Conservation (phyloP, 2,329 filamentous ascomycete species). For the Trichophyton mentagrophytes region DNA sequence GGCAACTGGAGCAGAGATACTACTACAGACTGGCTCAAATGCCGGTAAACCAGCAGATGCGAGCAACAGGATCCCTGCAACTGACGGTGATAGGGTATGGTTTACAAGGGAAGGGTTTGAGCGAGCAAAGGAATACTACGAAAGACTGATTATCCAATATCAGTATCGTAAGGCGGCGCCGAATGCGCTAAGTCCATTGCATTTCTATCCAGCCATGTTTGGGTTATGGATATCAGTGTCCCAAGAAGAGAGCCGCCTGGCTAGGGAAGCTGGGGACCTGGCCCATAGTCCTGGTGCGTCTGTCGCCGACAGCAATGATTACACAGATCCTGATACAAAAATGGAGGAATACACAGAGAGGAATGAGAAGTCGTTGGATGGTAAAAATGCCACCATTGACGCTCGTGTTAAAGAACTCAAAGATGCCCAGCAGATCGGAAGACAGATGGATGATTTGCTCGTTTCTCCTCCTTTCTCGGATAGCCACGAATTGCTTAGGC, state of each 20-base stretch:
- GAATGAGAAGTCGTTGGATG: not conserved
- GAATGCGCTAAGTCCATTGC: constrained; percentile 49
- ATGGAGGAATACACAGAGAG: constrained; percentile 9
- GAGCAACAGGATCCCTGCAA: not conserved
- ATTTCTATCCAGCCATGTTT: constrained; percentile 73
- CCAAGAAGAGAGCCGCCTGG: constrained; percentile 45
- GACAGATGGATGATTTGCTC: constrained; percentile 59
- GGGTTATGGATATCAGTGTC: constrained; percentile 68
- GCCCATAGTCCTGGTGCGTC: constrained; percentile 13
- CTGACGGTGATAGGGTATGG: constrained; percentile 14
- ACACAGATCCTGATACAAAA: constrained; percentile 16
- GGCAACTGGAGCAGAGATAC: constrained; percentile 73
- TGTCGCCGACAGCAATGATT: constrained; percentile 22
- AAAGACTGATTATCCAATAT: constrained; percentile 63
- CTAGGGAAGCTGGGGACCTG: constrained; percentile 26
- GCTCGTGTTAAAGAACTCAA: constrained; percentile 41
- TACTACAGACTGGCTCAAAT: constrained; percentile 46
- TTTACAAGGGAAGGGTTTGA: constrained; percentile 42
- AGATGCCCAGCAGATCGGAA: constrained; percentile 50
- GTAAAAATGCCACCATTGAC: constrained; percentile 26
- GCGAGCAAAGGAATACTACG: constrained; percentile 56
- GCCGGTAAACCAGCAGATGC: constrained; percentile 10
- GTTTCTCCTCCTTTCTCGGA: constrained; percentile 57
- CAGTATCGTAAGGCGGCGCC: constrained; percentile 53
- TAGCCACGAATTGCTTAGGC: constrained; percentile 51